Base-by-base conservation (phyloP, 306 rosid species). In the Gleditsia sinensis region DNA sequence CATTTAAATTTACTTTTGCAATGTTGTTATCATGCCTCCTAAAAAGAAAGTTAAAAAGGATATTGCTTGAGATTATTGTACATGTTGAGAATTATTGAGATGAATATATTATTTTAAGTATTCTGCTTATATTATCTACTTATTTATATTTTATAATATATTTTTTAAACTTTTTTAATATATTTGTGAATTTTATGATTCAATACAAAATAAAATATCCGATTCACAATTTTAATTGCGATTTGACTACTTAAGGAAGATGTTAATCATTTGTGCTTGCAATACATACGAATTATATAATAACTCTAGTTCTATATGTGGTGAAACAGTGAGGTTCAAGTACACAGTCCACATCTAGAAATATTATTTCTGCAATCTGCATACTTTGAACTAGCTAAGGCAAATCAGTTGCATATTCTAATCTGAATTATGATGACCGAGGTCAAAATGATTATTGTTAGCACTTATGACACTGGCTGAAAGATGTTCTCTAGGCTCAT, bases 251-350 rank as follows among this genome's bases (percentile, higher is more conserved):
- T n/a, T n/a, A 30, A 48, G 67, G 34, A 21, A 62, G 59, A n/a
- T 74, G 39, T 19, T 49, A 59, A 39, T 27, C 61, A 70, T 42
- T 23, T 61, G 49, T 42, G 67, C 57, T 69, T 42, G 21, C 74
- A 4, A 12, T 73, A 28, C n/a, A n/a, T n/a, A n/a, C n/a, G n/a
- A n/a, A n/a, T 21, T 49, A 49, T 69, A 40, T 51, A 69, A 54
- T 53, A 54, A 19, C 54, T 10, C 64, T 62, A 58, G 24, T 33
- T 46, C 72, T 21, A 8, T 53, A 6, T 30, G 1, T 69, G 69
- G 72, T 81, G 54, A 62, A 53, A 69, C 1, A 16, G 12, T 39
- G 20, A 23, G 54, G 34, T 48, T 67, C 45, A 60, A 80, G 61
- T 27, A 54, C 24, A 14, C 24, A 14, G 42, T 23, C 32, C 69